Conservation (phyloP, 2,329 filamentous ascomycete genomes). For the Colletotrichum melonis region DNA sequence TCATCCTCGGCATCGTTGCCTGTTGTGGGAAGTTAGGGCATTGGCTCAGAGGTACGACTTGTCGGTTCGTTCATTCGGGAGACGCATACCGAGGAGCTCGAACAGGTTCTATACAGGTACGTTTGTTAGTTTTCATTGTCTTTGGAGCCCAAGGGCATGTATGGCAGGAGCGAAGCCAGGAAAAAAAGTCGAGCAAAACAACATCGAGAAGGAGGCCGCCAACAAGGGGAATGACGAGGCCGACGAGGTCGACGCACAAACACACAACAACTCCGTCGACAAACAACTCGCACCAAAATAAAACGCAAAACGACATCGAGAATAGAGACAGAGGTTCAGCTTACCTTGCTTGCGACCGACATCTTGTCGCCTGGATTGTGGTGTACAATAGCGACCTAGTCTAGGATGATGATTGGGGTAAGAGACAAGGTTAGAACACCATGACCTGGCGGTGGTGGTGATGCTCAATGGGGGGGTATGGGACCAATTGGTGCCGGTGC, state of each 20-base stretch:
- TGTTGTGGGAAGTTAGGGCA: conserved; percentile 44
- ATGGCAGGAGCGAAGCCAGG: not conserved
- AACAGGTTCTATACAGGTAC: conserved; percentile 81
- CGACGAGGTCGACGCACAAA: conserved; percentile 9
- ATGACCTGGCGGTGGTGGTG: conserved; percentile 37
- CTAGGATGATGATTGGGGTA: conserved; percentile 37
- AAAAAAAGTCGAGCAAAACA: not conserved
- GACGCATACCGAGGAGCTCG: conserved; percentile 91
- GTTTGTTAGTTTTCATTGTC: conserved; percentile 13
- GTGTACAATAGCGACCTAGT: conserved; percentile 40
- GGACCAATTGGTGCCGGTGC: conserved; percentile 34
- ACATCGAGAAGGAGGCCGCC: not conserved
- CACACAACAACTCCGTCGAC: conserved; percentile 5
- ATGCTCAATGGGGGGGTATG: conserved; percentile 33
- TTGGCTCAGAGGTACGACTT: conserved; percentile 33
- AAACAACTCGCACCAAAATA: conserved; percentile 1
- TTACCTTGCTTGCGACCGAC: conserved; percentile 39
- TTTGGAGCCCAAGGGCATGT: not conserved
- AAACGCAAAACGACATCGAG: conserved; percentile 3
- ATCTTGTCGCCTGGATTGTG: conserved; percentile 41
- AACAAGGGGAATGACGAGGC: not conserved
- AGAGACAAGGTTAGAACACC: conserved; percentile 39
- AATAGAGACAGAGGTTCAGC: conserved; percentile 14
- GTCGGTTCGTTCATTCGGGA: conserved; percentile 39
- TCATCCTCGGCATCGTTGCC: conserved; percentile 76